Percentiles rank a stretch among this genome's conserved stretches.
Conservation (phyloP, 2,329 filamentous ascomycete genomes). For the Colletotrichum noveboracense region DNA sequence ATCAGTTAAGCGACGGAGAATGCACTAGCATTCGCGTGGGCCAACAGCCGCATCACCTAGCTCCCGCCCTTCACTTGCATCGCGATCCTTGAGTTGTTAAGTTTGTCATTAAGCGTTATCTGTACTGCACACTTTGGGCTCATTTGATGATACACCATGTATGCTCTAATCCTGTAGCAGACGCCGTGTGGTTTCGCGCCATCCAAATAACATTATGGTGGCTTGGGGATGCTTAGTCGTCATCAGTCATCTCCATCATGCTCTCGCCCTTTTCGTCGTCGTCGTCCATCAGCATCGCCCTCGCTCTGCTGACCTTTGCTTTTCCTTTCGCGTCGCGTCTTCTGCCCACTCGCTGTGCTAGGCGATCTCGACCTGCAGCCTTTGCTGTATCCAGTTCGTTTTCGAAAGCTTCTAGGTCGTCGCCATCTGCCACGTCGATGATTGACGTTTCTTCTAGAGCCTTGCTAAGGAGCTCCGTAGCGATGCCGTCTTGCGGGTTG, state of each 20-base stretch:
- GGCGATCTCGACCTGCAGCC: conserved; percentile 43
- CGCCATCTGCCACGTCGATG: conserved; percentile 48
- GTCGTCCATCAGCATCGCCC: conserved; percentile 37
- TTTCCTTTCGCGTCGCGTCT: conserved; percentile 47
- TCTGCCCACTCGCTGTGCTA: conserved; percentile 32
- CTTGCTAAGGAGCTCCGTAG: conserved; percentile 77
- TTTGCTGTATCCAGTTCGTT: conserved; percentile 53
- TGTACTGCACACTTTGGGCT: neutral
- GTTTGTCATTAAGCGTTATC: neutral
- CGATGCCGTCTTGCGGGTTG: conserved; percentile 79
- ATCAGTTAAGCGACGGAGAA: neutral
- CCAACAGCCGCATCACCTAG: neutral
- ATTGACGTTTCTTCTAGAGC: conserved; percentile 68
- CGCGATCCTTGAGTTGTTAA: neutral
- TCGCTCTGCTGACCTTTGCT: conserved; percentile 42
- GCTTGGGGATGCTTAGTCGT: conserved; percentile 38
- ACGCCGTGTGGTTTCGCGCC: neutral
- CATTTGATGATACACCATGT: neutral
- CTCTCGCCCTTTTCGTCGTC: conserved; percentile 46
- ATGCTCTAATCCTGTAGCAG: neutral
- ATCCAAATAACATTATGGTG: neutral
- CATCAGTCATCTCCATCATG: conserved; percentile 64
- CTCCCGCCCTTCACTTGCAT: neutral
- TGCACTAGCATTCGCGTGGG: neutral
- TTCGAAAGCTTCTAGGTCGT: conserved; percentile 57